A percentile compares a stretch with the other conserved stretches of the same genome.
phyloP scores from a whole-genome alignment of 2,329 filamentous ascomycete genomes.

The Aspergillus aculeatinus region DNA sequence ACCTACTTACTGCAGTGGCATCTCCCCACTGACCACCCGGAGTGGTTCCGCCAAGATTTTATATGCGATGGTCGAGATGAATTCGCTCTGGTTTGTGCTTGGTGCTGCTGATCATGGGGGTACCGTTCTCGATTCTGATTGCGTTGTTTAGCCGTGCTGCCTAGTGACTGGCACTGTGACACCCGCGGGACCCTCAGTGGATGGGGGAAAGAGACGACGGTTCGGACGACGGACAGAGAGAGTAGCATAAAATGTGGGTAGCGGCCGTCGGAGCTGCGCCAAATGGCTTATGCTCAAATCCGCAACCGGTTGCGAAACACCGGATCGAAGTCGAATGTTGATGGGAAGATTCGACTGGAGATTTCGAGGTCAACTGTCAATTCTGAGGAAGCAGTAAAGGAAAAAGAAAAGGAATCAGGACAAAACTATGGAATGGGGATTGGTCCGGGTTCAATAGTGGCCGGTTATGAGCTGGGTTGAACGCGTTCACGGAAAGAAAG shows the following conservation, averaged over 20 bases:
- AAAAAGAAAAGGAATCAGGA: background rate
- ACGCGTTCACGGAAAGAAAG: background rate
- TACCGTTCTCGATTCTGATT: no score
- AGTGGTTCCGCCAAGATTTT: no score
- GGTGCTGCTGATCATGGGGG: background rate
- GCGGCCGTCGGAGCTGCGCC: background rate
- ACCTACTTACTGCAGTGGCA: no score
- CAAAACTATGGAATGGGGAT: background rate
- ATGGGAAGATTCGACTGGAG: no score
- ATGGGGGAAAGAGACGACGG: background rate
- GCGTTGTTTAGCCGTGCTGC: no score
- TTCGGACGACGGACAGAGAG: background rate
- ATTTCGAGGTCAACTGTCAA: background rate
- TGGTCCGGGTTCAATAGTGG: background rate
- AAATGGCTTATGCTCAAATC: background rate
- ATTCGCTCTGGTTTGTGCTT: background rate
- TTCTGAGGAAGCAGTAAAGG: background rate
- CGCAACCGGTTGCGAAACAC: background rate
- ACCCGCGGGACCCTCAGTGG: background rate
- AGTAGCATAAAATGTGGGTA: background rate
- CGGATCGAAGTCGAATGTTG: no score
- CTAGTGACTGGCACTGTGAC: background rate
- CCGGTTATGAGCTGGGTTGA: background rate
- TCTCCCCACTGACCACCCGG: no score
- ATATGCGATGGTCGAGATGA: background rate